Evolutionary conservation across 2,329 filamentous ascomycete species (phyloP).

Genomic region (Aspergillus sp.): DNA sequence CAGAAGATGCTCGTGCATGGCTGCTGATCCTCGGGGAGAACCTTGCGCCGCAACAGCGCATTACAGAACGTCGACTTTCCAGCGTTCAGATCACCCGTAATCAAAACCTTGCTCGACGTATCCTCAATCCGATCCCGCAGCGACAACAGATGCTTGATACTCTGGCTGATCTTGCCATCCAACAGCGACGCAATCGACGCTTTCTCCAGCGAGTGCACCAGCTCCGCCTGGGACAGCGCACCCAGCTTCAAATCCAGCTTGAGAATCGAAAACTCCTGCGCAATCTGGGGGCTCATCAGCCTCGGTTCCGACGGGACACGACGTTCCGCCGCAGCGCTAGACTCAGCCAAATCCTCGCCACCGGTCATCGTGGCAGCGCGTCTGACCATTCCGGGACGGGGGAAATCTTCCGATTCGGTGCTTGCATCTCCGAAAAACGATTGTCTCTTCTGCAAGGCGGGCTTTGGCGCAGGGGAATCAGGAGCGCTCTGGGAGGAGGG

Average conservation of each 20-base stretch:
- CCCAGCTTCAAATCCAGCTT: slow-evolving; percentile 94
- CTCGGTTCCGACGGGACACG: slow-evolving; percentile 70
- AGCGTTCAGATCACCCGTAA: slow-evolving; percentile 94
- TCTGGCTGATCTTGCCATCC: slow-evolving; percentile 91
- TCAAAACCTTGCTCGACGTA: slow-evolving; percentile 92
- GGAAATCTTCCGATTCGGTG: slow-evolving; percentile 31
- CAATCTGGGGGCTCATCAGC: slow-evolving; percentile 86
- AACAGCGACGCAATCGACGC: slow-evolving; percentile 83
- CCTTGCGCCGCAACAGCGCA: slow-evolving; percentile 86
- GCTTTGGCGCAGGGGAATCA: slow-evolving; percentile 35
- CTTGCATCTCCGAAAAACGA: slow-evolving; percentile 35
- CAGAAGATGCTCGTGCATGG: slow-evolving; percentile 98
- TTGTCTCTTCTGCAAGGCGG: slow-evolving; percentile 38
- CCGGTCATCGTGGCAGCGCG: slow-evolving; percentile 74
- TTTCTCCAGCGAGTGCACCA: slow-evolving; percentile 95
- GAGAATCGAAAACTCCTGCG: slow-evolving; percentile 91
- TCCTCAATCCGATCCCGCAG: slow-evolving; percentile 94
- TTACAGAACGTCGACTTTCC: slow-evolving; percentile 99
- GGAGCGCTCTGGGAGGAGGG: slow-evolving; percentile 60
- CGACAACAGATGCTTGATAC: slow-evolving; percentile 83
- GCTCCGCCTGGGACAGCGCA: slow-evolving; percentile 78
- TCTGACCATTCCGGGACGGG: slow-evolving; percentile 58
- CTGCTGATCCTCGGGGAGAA: slow-evolving; percentile 94
- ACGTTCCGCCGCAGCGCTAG: slow-evolving; percentile 69
- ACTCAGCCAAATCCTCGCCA: slow-evolving; percentile 64